Percentiles rank a stretch among this genome's conserved stretches.
phyloP scores from a whole-genome alignment of 2,329 filamentous ascomycete genomes.

The Hymenoscyphus linearis region DNA sequence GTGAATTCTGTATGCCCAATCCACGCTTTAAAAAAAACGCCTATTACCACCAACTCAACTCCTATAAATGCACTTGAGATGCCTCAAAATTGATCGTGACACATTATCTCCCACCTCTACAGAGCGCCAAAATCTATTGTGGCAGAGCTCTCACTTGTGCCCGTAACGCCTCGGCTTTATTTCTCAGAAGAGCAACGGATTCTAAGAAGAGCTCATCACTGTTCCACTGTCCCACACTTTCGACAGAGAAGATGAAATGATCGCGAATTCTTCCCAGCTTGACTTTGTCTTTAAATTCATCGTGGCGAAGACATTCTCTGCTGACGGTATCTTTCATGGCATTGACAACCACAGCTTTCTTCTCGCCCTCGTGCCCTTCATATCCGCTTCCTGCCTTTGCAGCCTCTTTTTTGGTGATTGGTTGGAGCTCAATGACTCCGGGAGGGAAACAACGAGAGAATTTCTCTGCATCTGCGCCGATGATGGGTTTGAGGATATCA shows the following conservation, averaged over 20 bases:
- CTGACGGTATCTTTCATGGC: constrained; percentile 94
- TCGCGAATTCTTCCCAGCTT: constrained; percentile 85
- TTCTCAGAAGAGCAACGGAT: constrained; percentile 76
- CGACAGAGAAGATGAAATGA: constrained; percentile 95
- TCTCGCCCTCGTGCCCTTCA: constrained; percentile 69
- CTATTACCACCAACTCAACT: not conserved
- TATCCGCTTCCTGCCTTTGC: constrained; percentile 56
- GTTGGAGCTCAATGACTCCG: constrained; percentile 79
- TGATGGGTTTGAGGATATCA: constrained; percentile 73
- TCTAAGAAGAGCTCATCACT: constrained; percentile 93
- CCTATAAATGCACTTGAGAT: not conserved
- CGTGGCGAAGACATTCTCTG: constrained; percentile 83
- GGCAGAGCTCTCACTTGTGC: constrained; percentile 64
- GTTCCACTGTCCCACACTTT: constrained; percentile 92
- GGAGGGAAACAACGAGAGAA: constrained; percentile 84
- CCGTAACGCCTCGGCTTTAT: constrained; percentile 73
- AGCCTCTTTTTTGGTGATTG: constrained; percentile 64
- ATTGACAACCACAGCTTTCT: constrained; percentile 81
- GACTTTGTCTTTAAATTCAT: constrained; percentile 93
- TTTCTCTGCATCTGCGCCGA: constrained; percentile 81
- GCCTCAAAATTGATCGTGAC: not conserved
- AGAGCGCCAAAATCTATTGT: constrained; percentile 24
- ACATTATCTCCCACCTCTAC: not conserved
- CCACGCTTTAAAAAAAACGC: not conserved
- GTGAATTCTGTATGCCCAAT: not conserved